phyloP scores from a whole-genome alignment of 1,139 yeast genomes.

The Pneumocystis sp. region DNA sequence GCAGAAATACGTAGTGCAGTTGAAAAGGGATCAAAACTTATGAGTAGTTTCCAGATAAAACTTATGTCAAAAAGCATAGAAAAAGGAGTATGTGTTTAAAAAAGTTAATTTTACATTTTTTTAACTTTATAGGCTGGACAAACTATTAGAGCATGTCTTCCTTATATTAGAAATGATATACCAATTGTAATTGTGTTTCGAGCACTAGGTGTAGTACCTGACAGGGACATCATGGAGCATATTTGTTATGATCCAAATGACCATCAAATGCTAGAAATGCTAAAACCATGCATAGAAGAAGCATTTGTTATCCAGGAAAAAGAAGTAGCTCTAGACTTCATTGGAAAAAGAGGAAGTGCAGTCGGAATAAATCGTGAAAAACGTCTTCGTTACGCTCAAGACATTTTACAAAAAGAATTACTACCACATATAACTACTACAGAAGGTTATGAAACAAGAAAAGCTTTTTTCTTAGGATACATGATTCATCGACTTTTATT shows the following conservation, averaged over 20 bases:
- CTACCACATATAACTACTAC: constrained; percentile 94
- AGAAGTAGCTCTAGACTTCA: constrained; percentile 93
- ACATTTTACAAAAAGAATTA: constrained; percentile 86
- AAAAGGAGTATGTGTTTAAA: constrained; percentile 27
- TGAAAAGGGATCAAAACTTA: constrained; percentile 91
- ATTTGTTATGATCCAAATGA: constrained; percentile 95
- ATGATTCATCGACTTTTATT: constrained; percentile 89
- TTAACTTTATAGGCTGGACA: constrained; percentile 19
- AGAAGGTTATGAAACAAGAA: constrained; percentile 92
- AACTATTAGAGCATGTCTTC: constrained; percentile 87
- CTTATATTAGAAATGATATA: constrained; percentile 89
- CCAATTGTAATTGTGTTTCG: constrained; percentile 94
- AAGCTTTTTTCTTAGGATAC: constrained; percentile 92
- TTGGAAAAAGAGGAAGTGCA: constrained; percentile 93
- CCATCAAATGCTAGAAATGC: constrained; percentile 99
- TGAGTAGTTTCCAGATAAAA: constrained; percentile 87
- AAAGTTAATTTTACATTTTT: background rate
- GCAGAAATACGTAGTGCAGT: constrained; percentile 95
- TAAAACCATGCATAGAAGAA: constrained; percentile 97
- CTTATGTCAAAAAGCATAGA: constrained; percentile 67
- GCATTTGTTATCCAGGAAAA: constrained; percentile 96
- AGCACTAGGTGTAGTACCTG: constrained; percentile 97
- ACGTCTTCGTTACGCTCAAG: constrained; percentile 96
- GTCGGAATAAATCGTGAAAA: constrained; percentile 92
- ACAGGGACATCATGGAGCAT: constrained; percentile 95